Percentiles rank a stretch among this genome's conserved stretches.
phyloP scores from a whole-genome alignment of 805 yeast species.

The Starmerella cellae region DNA sequence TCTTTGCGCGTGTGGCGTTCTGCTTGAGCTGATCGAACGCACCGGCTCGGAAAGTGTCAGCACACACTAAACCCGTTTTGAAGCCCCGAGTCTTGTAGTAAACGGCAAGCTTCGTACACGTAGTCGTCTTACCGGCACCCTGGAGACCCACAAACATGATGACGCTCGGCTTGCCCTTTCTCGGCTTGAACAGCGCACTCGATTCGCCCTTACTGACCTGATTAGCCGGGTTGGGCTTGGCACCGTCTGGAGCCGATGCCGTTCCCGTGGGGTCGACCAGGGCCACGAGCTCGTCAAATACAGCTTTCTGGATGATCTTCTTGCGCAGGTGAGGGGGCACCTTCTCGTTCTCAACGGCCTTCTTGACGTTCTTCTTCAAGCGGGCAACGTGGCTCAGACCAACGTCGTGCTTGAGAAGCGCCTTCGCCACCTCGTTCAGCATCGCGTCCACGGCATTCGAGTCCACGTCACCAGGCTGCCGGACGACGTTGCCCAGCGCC shows the following conservation, averaged over 20 bases:
- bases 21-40: slow-evolving; percentile 97
- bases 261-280: slow-evolving; percentile 54
- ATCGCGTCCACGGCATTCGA: slow-evolving; percentile 54
- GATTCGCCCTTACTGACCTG: not conserved
- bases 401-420: slow-evolving; percentile 86
- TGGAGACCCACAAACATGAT: slow-evolving; percentile 97
- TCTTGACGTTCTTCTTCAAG: slow-evolving; percentile 57
- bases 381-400: slow-evolving; percentile 71
- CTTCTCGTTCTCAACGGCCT: slow-evolving; percentile 40
- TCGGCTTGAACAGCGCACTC: slow-evolving; percentile 55
- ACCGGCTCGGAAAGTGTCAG: slow-evolving; percentile 98
- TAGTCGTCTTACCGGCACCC: slow-evolving; percentile 97
- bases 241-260: not conserved
- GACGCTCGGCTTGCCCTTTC: slow-evolving; percentile 63
- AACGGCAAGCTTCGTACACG: slow-evolving; percentile 92
- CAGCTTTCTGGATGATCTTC: slow-evolving; percentile 74
- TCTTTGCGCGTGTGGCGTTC: slow-evolving; percentile 87
- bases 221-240: slow-evolving; percentile 5
- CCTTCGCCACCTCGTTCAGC: slow-evolving; percentile 81
- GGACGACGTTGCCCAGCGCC: slow-evolving; percentile 54
- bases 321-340: slow-evolving; percentile 56
- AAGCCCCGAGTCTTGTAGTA: slow-evolving; percentile 87
- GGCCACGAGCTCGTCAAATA: slow-evolving; percentile 80
- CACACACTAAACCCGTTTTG: slow-evolving; percentile 94
- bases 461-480: slow-evolving; percentile 38